These are phyloP conservation scores for Thalassiosira mediterranea DNA, from an alignment of 352 stramenopile genomes.

Conservation along the genomic window DNA sequence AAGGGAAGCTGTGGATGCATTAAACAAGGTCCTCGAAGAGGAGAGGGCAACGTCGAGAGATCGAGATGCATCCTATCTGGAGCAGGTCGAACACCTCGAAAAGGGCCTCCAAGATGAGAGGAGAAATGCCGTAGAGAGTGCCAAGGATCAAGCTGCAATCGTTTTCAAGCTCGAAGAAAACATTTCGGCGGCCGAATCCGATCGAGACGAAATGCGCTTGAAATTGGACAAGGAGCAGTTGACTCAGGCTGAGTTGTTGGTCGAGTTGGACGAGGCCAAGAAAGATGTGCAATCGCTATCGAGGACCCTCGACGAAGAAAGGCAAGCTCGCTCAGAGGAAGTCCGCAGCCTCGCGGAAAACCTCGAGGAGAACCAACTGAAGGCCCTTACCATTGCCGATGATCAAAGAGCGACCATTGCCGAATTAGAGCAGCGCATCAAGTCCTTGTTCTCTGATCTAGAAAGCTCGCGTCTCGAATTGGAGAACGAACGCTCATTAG, in stretches of 20 bases:
- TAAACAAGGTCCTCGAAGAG: constrained; percentile 4
- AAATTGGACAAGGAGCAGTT: constrained; percentile 5
- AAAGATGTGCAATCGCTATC: neutral
- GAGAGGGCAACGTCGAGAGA: neutral
- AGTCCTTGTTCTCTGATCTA: constrained; percentile 3
- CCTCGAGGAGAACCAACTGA: neutral
- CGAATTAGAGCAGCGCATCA: constrained; percentile 12
- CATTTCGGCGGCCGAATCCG: constrained; percentile 2
- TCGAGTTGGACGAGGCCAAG: neutral
- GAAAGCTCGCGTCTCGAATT: constrained; percentile 16
- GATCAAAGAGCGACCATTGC: neutral
- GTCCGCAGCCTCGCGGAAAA: neutral
- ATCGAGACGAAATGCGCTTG: constrained; percentile 7
- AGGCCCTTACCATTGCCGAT: neutral
- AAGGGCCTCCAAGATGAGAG: constrained; percentile 20
- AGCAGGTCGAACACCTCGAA: constrained; percentile 12
- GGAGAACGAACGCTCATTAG: constrained; percentile 1
- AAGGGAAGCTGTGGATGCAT: neutral
- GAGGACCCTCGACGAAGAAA: neutral
- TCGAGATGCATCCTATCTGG: neutral
- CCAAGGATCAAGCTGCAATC: constrained; percentile 9
- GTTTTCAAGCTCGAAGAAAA: constrained; percentile 3
- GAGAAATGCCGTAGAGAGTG: neutral
- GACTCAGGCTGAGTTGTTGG: neutral
- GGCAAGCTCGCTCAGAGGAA: neutral